A percentile compares a stretch with the other conserved stretches of the same genome.
phyloP scores from a whole-genome alignment of 495 filamentous ascomycete genomes.

The Apodospora peruviana region DNA sequence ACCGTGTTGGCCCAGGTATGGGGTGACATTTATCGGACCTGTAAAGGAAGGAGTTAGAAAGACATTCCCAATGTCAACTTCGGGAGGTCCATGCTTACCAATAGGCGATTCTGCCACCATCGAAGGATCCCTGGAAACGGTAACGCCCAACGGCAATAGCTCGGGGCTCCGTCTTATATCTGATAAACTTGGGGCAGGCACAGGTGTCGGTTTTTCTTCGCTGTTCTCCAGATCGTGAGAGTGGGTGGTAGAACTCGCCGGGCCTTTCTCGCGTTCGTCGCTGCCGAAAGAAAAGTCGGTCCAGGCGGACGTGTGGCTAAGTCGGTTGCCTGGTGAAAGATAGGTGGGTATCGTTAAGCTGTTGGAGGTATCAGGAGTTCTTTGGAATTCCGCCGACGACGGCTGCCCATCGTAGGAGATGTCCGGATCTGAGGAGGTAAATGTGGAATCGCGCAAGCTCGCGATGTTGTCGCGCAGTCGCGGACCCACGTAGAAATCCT shows the following conservation, averaged over 20 bases:
- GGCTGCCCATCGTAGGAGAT: slow-evolving; percentile 21
- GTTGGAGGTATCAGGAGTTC: slow-evolving; percentile 22
- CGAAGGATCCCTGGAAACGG: slow-evolving; percentile 10
- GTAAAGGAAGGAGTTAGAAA: slow-evolving; percentile 25
- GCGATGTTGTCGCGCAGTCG: slow-evolving; percentile 27
- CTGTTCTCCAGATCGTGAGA: slow-evolving; percentile 15
- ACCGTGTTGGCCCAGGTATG: slow-evolving; percentile 32
- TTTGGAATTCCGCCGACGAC: slow-evolving; percentile 19
- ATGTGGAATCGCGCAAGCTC: slow-evolving; percentile 26
- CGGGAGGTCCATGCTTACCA: slow-evolving; percentile 30
- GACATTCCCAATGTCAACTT: slow-evolving; percentile 28
- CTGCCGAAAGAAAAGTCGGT: slow-evolving; percentile 53
- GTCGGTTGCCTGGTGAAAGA: slow-evolving; percentile 39
- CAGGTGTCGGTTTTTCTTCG: slow-evolving; percentile 10
- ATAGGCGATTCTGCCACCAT: slow-evolving; percentile 18
- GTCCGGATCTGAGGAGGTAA: slow-evolving; percentile 23
- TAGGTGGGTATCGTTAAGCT: slow-evolving; percentile 38
- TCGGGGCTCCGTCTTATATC: slow-evolving; percentile 18
- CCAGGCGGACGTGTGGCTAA: slow-evolving; percentile 48
- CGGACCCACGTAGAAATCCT: slow-evolving; percentile 31
- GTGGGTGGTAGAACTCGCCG: slow-evolving; percentile 13
- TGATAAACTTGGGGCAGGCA: slow-evolving; percentile 14
- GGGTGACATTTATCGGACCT: slow-evolving; percentile 15
- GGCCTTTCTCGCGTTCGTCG: slow-evolving; percentile 27
- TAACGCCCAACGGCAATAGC: slow-evolving; percentile 19